A percentile compares a stretch with the other conserved stretches of the same genome.
These are phyloP conservation scores for Pachysandra terminalis DNA, from an alignment of 164 flowering plant species.

Conservation along the genomic window DNA sequence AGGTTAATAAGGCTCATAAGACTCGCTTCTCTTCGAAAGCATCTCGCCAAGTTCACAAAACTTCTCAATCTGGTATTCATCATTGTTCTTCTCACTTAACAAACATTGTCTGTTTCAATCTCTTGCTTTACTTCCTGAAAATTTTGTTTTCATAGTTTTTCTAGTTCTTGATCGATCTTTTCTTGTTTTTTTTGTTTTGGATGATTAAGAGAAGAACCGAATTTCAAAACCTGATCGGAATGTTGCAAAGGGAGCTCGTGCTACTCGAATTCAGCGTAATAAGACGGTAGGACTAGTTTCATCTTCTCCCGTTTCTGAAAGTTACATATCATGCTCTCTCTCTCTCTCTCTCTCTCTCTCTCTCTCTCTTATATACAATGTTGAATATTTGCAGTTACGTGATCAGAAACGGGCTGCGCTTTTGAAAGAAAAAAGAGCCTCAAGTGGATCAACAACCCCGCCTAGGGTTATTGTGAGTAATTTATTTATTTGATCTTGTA, in stretches of 20 bases:
- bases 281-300: conserved; percentile 63
- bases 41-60: conserved; percentile 70
- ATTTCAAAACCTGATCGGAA: conserved; percentile 50
- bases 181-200: neutral
- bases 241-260: conserved; percentile 64
- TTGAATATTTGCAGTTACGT: conserved; percentile 61
- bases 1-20: conserved; percentile 80
- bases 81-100: too few species aligned
- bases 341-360: too few species aligned
- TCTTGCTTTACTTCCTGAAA: neutral
- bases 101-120: too few species aligned
- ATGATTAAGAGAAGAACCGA: conserved; percentile 49
- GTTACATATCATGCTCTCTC: too few species aligned
- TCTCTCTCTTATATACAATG: too few species aligned
- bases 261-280: conserved; percentile 70
- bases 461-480: conserved; percentile 86
- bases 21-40: conserved; percentile 84
- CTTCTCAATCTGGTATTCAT: conserved; percentile 52
- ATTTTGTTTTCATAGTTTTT: neutral
- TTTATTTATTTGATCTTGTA: neutral
- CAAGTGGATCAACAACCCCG: conserved; percentile 54
- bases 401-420: conserved; percentile 79
- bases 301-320: too few species aligned
- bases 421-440: conserved; percentile 78
- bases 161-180: neutral